Conservation (phyloP, 1,284 basidiomycete species). For the Leccinum pachyderme region DNA sequence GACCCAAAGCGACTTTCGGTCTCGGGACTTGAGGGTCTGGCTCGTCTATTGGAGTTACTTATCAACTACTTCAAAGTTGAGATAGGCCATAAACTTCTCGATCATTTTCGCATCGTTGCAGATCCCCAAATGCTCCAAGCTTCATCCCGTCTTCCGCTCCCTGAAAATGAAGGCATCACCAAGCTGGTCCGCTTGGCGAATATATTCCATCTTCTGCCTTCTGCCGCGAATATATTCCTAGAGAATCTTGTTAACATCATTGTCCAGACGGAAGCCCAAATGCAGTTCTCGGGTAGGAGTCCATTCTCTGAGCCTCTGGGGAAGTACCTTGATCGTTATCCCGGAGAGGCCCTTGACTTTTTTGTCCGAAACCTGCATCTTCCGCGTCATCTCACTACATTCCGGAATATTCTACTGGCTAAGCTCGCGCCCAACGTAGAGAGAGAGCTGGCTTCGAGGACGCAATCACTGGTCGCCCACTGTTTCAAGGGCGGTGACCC, state of each 20-base stretch:
- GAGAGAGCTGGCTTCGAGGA: constrained; percentile 69
- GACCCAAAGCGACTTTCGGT: constrained; percentile 95
- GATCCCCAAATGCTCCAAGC: constrained; percentile 82
- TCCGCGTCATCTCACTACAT: constrained; percentile 73
- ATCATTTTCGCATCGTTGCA: constrained; percentile 91
- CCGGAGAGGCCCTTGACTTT: constrained; percentile 80
- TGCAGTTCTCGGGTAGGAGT: constrained; percentile 87
- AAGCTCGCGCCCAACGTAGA: constrained; percentile 75
- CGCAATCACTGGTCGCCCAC: constrained; percentile 57
- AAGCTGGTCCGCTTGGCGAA: constrained; percentile 94
- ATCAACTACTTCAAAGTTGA: constrained; percentile 99
- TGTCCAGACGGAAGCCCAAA: constrained; percentile 90
- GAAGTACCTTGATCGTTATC: constrained; percentile 90
- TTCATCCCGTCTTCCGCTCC: constrained; percentile 75
- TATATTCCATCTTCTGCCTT: constrained; percentile 94
- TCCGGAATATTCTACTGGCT: constrained; percentile 79
- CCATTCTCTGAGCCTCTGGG: constrained; percentile 95
- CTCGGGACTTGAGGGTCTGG: constrained; percentile 93
- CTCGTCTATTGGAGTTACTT: constrained; percentile 90
- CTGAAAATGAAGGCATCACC: constrained; percentile 89
- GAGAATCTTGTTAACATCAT: constrained; percentile 84
- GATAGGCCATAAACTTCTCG: constrained; percentile 95
- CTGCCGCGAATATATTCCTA: constrained; percentile 91
- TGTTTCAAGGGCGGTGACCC: constrained; percentile 59
- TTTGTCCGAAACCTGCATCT: constrained; percentile 80